Evolutionary conservation across 345 rosid genomes (phyloP), one percentile per base, ranked within the genome.

Genomic region (Sonneratia caseolaris): DNA sequence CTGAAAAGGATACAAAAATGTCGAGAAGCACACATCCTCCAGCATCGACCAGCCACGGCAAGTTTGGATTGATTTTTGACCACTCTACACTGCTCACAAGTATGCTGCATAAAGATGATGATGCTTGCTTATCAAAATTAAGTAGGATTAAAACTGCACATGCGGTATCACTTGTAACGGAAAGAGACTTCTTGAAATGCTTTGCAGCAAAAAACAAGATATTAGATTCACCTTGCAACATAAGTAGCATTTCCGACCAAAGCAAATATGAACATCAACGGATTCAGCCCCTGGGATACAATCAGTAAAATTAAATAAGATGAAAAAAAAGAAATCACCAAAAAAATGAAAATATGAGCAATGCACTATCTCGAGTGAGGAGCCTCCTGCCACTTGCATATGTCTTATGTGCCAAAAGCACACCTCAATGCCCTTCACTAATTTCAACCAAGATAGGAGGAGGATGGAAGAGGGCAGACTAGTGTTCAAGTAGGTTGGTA

Each of bases 11-110:
- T 91, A 89, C 97, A 62, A 88, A 85, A 72, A 78, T 64, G 78
- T 89, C 97, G 62, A 91, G 97, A 64, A 91, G 70, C 64, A 89
- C 90, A 24, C 97, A 89, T 27, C 95, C 97, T 74, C 86, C 87
- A 37, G 96, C 97, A 81, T 91, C 97, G 57, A 84, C 95, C 68
- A 91, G 83, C 96, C 97, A 89, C 19, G 96, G 97, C 66, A 89
- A 76, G 82, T 91, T 91, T 21, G 93, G 88, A 72, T 75, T 82
- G 76, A 91, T 74, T 77, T 75, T 82, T 66, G 80, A 73, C 97
- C 96, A 89, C 66, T 88, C 88, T 47, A 83, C 7, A 69, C 90
- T 88, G 74, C 75, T 75, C 64, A 91, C 85, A 53, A 91, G 87
- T 70, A 91, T 89, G 80, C 96, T 91, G 79, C 72, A 70, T 22